Conservation (phyloP, 305 asterid species). For the Striga hermonthica region DNA sequence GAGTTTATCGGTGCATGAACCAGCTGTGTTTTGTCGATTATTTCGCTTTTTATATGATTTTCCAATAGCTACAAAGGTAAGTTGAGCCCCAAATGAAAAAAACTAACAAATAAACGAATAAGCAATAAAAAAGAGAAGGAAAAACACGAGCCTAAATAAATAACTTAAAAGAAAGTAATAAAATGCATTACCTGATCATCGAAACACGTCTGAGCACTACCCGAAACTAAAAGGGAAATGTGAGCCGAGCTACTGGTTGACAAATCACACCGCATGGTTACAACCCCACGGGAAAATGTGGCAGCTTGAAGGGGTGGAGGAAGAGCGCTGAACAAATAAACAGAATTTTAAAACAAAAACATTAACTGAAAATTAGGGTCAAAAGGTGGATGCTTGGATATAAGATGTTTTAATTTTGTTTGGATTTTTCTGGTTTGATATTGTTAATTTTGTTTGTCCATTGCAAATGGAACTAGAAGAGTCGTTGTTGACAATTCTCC, state of each 20-base stretch:
- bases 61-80: conserved; percentile 61
- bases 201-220: conserved; percentile 95
- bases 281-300: conserved; percentile 92
- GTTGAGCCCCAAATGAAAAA: not conserved
- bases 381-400: too few relatives aligned
- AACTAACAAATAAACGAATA: not conserved
- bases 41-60: conserved; percentile 93
- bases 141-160: not conserved
- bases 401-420: too few relatives aligned
- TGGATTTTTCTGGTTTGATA: too few relatives aligned
- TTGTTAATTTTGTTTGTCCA: too few relatives aligned
- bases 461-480: too few relatives aligned
- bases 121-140: too few relatives aligned
- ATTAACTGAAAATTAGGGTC: too few relatives aligned
- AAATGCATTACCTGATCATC: conserved; percentile 72
- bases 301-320: conserved; percentile 99
- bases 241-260: conserved; percentile 92
- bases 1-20: conserved; percentile 53
- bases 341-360: conserved; percentile 21
- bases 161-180: not conserved
- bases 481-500: too few relatives aligned
- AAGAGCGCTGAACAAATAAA: conserved; percentile 60
- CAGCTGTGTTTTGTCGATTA: conserved; percentile 66
- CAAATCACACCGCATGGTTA: conserved; percentile 94
- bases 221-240: conserved; percentile 90